Base-by-base conservation (phyloP, 768 basidiomycete species). In the Tubosaeta brunneosetosa region DNA sequence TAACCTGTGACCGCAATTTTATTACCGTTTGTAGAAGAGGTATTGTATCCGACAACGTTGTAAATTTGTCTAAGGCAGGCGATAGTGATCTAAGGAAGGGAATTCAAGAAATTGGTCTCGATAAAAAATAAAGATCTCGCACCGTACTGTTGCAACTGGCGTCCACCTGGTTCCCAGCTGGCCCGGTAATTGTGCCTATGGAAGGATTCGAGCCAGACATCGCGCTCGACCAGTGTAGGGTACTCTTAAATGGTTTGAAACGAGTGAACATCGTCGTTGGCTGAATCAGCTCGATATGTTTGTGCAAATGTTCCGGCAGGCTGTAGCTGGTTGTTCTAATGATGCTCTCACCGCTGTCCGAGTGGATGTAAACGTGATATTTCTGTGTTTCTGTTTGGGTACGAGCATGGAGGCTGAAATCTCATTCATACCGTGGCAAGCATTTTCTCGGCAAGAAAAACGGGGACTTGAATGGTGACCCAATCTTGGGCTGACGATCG, bases 241-340 rank as follows among this genome's bases (percentile, higher is more conserved):
- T 78, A 5, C 74, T 74, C 52, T 59, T 73, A 49, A 78, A 68
- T 8, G 67, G 66, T 55, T 73, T 78, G 53, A 71, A 67, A 52
- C 76, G 76, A 40, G 75, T 71, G 59, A 88, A 89, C 65, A 81
- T 76, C 2, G 85, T 88, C 3, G 87, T 88, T 0, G 87, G 87
- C 55, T 88, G 85, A 27, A 89, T 71, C 29, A 88, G 66, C 34
- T 87, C 84, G 51, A 88, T 64, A 60, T 88, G 84, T 3, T 72
- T 68, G 58, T 83, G 76, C 43, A 88, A 66, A 51, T 77, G 55
- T 43, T 73, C 73, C 0, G 87, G 87, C 16, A 90, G 76, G 59
- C 81, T 83, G 70, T 87, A 89, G 53, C 72, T 73, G 4, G 81
- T 83, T n/a, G 88, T 85, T 49, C 88, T 79, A 53, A 87, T 70